phyloP scores from a whole-genome alignment of 2,329 filamentous ascomycete species.

The Trichoderma sp. region DNA sequence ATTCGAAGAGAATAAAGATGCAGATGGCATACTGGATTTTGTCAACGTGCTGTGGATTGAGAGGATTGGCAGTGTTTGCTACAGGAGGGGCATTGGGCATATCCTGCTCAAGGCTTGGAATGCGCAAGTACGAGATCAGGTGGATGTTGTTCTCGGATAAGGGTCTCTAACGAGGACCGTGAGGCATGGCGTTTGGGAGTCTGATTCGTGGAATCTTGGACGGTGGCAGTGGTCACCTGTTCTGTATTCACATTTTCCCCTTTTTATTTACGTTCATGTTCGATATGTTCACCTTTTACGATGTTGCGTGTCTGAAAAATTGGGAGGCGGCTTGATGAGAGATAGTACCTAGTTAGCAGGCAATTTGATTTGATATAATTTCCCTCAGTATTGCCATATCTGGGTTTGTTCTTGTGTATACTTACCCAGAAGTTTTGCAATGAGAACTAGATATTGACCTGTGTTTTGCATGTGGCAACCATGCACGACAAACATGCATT shows the following conservation, averaged over 20 bases:
- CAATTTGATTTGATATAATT: constrained; percentile 58
- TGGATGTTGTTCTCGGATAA: constrained; percentile 43
- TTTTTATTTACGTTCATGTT: not conserved
- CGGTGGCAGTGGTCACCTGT: constrained; percentile 37
- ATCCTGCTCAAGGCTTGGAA: constrained; percentile 43
- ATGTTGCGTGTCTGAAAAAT: constrained; percentile 69
- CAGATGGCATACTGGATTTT: constrained; percentile 44
- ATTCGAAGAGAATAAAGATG: constrained; percentile 42
- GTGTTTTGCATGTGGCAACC: not conserved
- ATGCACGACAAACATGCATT: constrained; percentile 10
- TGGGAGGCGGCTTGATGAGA: not conserved
- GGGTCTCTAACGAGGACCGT: constrained; percentile 29
- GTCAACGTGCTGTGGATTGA: constrained; percentile 49
- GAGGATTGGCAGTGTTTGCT: constrained; percentile 43
- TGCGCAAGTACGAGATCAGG: constrained; percentile 39
- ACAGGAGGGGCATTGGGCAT: constrained; percentile 43
- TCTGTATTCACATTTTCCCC: not conserved
- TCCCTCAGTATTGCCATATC: not conserved
- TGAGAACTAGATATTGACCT: not conserved
- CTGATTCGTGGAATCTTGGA: not conserved
- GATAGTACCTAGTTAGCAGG: constrained; percentile 31
- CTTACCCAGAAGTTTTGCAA: not conserved
- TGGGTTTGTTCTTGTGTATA: not conserved
- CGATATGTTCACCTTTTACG: constrained; percentile 42
- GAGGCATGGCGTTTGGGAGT: not conserved